A percentile compares a stretch with the other conserved stretches of the same genome.
Conservation (phyloP, 2,329 filamentous ascomycete species). For the Aspergillus transmontanensis region DNA sequence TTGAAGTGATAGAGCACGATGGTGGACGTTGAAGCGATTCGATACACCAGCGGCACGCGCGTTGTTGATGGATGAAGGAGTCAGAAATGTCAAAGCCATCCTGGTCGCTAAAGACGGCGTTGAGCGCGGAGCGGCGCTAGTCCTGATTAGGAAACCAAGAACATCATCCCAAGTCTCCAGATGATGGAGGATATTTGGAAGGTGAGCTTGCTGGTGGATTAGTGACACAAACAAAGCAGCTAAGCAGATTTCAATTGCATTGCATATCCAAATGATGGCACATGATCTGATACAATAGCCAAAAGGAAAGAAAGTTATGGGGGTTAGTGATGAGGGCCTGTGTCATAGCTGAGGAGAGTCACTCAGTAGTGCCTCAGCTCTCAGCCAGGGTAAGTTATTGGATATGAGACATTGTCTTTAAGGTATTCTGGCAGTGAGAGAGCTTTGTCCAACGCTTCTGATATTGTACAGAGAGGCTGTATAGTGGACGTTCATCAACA, state of each 20-base stretch:
- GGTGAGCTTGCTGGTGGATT: slow-evolving; percentile 1
- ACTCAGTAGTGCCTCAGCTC: slow-evolving; percentile 7
- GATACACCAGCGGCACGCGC: slow-evolving; percentile 34
- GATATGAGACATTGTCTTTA: background rate
- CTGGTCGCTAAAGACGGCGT: slow-evolving; percentile 40
- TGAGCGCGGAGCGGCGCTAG: slow-evolving; percentile 34
- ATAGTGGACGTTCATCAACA: slow-evolving; percentile 15
- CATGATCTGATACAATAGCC: background rate
- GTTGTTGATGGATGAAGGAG: slow-evolving; percentile 49
- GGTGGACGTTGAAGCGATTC: slow-evolving; percentile 33
- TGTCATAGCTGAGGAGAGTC: slow-evolving; percentile 13
- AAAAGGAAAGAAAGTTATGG: background rate
- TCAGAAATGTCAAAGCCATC: slow-evolving; percentile 42
- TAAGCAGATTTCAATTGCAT: background rate
- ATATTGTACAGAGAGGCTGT: background rate
- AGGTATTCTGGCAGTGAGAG: background rate
- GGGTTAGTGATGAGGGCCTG: background rate
- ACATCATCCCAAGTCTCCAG: slow-evolving; percentile 21
- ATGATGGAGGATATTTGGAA: slow-evolving; percentile 14
- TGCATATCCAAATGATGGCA: background rate
- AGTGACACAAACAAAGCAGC: background rate
- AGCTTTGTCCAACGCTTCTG: background rate
- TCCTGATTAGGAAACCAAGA: slow-evolving; percentile 34
- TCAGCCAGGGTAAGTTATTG: background rate
- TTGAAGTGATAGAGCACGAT: slow-evolving; percentile 25